These are phyloP conservation scores for Aaosphaeria arxii DNA, from an alignment of 2,329 filamentous ascomycete species.

Conservation along the genomic window DNA sequence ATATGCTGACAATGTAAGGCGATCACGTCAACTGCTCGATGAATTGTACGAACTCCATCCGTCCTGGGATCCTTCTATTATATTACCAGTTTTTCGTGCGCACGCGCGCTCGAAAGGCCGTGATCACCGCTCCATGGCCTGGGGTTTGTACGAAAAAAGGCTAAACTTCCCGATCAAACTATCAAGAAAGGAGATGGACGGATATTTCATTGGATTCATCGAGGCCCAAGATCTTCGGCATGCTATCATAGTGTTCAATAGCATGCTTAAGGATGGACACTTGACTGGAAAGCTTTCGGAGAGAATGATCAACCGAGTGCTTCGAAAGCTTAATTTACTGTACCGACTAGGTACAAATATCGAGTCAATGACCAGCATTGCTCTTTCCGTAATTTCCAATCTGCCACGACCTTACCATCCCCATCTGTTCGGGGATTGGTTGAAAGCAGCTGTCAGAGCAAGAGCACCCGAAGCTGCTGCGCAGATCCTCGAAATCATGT, in stretches of 20 bases:
- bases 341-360: constrained; percentile 28
- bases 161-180: constrained; percentile 58
- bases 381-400: constrained; percentile 44
- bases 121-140: constrained; percentile 51
- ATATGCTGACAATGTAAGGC: constrained; percentile 55
- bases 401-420: constrained; percentile 61
- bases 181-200: constrained; percentile 73
- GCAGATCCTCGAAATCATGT: constrained; percentile 74
- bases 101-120: constrained; percentile 52
- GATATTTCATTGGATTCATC: constrained; percentile 68
- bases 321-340: constrained; percentile 23
- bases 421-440: constrained; percentile 85
- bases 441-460: constrained; percentile 75
- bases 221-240: constrained; percentile 62
- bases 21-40: constrained; percentile 56
- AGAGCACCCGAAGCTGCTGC: constrained; percentile 60
- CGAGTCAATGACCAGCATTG: constrained; percentile 24
- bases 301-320: constrained; percentile 12
- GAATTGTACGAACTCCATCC: constrained; percentile 50
- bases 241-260: constrained; percentile 75
- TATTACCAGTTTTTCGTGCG: constrained; percentile 68
- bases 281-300: constrained; percentile 40
- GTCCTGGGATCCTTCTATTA: constrained; percentile 48
- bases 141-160: constrained; percentile 49
- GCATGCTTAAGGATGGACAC: constrained; percentile 70